These are phyloP conservation scores for Hygrophoropsis aurantiaca DNA, from an alignment of 768 basidiomycete species.

Conservation along the genomic window DNA sequence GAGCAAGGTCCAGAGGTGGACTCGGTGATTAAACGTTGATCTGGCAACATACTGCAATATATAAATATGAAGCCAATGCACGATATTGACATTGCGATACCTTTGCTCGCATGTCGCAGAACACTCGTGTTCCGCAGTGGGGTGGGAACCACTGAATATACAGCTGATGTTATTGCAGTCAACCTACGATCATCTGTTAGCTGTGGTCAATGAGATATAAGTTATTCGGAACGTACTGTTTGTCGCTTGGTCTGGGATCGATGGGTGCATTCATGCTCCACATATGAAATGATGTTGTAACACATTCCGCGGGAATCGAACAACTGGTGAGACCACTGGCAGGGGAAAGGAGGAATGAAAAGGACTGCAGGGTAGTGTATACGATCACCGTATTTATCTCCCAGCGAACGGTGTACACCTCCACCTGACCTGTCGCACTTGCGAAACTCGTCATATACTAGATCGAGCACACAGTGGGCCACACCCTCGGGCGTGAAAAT, in stretches of 20 bases:
- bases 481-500: neutral
- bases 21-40: slow-evolving; percentile 28
- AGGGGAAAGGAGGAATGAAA: too few relatives aligned
- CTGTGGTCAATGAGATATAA: neutral
- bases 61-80: too few relatives aligned
- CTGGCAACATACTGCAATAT: slow-evolving; percentile 23
- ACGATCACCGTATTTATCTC: too few relatives aligned
- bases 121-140: slow-evolving; percentile 35
- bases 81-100: slow-evolving; percentile 21
- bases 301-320: slow-evolving; percentile 27
- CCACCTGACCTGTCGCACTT: neutral
- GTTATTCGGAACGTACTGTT: slow-evolving; percentile 25
- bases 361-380: too few relatives aligned
- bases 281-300: slow-evolving; percentile 30
- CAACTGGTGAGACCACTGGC: slow-evolving; percentile 1
- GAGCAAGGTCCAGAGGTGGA: slow-evolving; percentile 9
- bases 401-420: too few relatives aligned
- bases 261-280: slow-evolving; percentile 35
- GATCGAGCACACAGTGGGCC: neutral
- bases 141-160: slow-evolving; percentile 39
- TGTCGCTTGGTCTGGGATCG: slow-evolving; percentile 27
- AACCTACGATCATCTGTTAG: slow-evolving; percentile 32
- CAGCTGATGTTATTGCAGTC: slow-evolving; percentile 47
- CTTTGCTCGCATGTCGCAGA: slow-evolving; percentile 32
- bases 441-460: neutral